Conservation (phyloP, 2,329 filamentous ascomycete species). For the Colletotrichum sp. region DNA sequence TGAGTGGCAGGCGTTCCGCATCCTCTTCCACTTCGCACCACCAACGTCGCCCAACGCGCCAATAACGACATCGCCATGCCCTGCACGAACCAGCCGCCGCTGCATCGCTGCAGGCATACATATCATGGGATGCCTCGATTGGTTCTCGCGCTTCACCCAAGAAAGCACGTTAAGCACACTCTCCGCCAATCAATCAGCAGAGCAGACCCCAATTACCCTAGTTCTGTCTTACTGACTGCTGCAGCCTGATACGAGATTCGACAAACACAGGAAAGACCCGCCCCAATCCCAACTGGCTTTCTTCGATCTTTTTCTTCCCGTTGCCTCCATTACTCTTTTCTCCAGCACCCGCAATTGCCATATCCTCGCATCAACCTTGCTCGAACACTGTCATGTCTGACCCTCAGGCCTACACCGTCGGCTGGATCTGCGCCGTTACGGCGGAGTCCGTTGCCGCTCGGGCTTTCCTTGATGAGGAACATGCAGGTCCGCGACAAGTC, state of each 20-base stretch:
- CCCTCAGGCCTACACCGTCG: not conserved
- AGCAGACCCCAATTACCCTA: not conserved
- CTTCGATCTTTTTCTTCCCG: not conserved
- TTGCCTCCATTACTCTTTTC: too few species aligned
- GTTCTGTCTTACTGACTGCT: not conserved
- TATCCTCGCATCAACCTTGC: too few species aligned
- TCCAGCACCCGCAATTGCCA: too few species aligned
- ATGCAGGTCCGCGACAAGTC: too few species aligned
- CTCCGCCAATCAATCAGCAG: not conserved
- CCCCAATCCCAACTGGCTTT: too few species aligned
- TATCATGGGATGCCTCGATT: not conserved
- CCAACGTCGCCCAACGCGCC: too few species aligned
- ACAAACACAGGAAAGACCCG: too few species aligned
- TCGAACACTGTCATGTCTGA: not conserved
- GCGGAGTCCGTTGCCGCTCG: not conserved
- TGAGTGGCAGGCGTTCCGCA: not conserved
- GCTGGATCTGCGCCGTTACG: not conserved
- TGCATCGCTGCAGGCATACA: too few species aligned
- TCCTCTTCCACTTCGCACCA: not conserved
- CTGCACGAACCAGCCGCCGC: too few species aligned
- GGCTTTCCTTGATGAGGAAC: too few species aligned
- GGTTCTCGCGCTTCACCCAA: not conserved
- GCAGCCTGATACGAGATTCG: not conserved
- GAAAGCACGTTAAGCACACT: not conserved
- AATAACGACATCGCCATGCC: too few species aligned